These are phyloP conservation scores for Leptographium procerum DNA, from an alignment of 2,329 filamentous ascomycete genomes.

Conservation along the genomic window DNA sequence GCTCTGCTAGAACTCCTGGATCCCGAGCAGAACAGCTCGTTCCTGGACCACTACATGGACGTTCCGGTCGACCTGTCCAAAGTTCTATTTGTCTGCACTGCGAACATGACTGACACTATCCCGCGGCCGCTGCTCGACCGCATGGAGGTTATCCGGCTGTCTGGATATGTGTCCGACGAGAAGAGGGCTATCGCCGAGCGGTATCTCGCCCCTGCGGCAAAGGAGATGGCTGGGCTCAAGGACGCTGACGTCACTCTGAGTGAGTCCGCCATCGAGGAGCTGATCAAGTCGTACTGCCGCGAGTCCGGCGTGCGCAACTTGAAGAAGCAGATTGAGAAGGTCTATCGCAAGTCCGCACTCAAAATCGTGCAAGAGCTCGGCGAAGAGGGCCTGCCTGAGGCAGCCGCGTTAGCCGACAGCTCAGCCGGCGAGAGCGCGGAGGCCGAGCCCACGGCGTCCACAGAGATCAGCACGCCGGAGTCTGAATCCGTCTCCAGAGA, in stretches of 20 bases:
- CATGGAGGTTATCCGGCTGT: conserved; percentile 96
- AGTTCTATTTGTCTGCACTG: conserved; percentile 96
- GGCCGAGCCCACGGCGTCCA: neutral
- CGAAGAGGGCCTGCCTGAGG: conserved; percentile 68
- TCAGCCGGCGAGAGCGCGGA: neutral
- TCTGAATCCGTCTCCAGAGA: conserved; percentile 1
- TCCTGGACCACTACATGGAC: conserved; percentile 97
- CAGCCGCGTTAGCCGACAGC: conserved; percentile 25
- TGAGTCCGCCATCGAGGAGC: conserved; percentile 80
- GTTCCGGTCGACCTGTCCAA: conserved; percentile 95
- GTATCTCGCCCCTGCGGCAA: conserved; percentile 88
- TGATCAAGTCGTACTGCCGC: conserved; percentile 97
- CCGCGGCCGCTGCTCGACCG: conserved; percentile 85
- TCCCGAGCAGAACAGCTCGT: conserved; percentile 93
- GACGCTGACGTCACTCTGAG: conserved; percentile 81
- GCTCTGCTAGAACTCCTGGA: conserved; percentile 88
- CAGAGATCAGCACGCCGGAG: conserved; percentile 13
- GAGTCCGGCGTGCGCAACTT: conserved; percentile 95
- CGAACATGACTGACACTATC: conserved; percentile 98
- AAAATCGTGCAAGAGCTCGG: conserved; percentile 95
- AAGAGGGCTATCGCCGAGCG: conserved; percentile 97
- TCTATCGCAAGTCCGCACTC: conserved; percentile 91
- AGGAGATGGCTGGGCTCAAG: conserved; percentile 82
- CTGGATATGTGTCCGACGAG: conserved; percentile 93
- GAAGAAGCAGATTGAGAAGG: conserved; percentile 99